Conservation (phyloP, 2,329 filamentous ascomycete genomes). For the Penicillium sp. region DNA sequence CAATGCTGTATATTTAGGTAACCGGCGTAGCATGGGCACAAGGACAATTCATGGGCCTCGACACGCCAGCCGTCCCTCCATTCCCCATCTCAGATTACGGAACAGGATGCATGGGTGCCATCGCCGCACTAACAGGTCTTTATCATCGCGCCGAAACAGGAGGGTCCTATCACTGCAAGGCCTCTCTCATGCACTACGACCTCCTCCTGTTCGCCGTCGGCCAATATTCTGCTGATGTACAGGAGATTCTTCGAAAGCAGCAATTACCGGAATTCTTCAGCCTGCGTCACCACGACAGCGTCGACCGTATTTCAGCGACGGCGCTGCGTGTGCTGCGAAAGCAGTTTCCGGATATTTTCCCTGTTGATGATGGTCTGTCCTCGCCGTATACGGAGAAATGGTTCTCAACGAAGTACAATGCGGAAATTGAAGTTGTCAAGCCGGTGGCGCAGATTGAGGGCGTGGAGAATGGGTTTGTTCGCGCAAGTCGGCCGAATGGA, state of each 20-base stretch:
- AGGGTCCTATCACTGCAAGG: constrained; percentile 63
- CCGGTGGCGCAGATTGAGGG: constrained; percentile 46
- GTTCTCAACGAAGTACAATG: constrained; percentile 42
- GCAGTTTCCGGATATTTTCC: constrained; percentile 53
- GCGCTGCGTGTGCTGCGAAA: constrained; percentile 54
- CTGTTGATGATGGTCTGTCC: constrained; percentile 15
- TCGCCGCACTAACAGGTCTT: constrained; percentile 62
- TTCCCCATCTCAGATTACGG: constrained; percentile 62
- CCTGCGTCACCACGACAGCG: constrained; percentile 59
- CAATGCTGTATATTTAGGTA: constrained; percentile 28
- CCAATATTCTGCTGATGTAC: constrained; percentile 51
- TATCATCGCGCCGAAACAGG: constrained; percentile 60
- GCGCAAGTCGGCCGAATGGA: constrained; percentile 51
- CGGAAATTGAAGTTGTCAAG: constrained; percentile 46
- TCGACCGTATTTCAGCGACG: constrained; percentile 61
- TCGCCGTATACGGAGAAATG: constrained; percentile 49
- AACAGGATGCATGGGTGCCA: constrained; percentile 67
- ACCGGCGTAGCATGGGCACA: constrained; percentile 41
- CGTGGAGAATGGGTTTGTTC: constrained; percentile 46
- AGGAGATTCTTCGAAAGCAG: constrained; percentile 48
- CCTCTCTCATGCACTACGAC: constrained; percentile 65
- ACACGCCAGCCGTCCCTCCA: constrained; percentile 39
- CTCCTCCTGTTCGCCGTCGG: constrained; percentile 61
- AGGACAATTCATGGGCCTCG: constrained; percentile 39
- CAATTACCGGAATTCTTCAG: constrained; percentile 54